Conservation (phyloP, 2,329 filamentous ascomycete species). For the Penicillium sp. region DNA sequence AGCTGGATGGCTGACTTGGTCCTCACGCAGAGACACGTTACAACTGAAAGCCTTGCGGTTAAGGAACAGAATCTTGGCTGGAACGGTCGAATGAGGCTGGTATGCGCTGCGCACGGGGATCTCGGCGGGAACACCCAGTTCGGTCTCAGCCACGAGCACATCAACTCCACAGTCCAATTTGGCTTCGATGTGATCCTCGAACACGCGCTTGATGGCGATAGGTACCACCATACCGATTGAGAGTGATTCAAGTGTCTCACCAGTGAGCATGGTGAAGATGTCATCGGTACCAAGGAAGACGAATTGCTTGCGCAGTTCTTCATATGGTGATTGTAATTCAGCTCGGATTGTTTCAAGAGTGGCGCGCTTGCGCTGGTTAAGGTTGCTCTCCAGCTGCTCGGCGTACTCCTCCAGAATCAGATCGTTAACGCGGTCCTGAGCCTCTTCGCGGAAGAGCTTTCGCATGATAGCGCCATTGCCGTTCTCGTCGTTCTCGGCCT, state of each 20-base stretch:
- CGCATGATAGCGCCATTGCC: slow-evolving; percentile 88
- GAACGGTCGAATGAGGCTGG: slow-evolving; percentile 77
- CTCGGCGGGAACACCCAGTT: slow-evolving; percentile 72
- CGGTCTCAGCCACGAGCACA: slow-evolving; percentile 78
- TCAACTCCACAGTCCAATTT: slow-evolving; percentile 94
- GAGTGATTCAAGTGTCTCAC: slow-evolving; percentile 82
- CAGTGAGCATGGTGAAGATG: slow-evolving; percentile 94
- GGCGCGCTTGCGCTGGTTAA: slow-evolving; percentile 90
- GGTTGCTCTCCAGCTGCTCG: slow-evolving; percentile 88
- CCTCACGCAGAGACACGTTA: slow-evolving; percentile 82
- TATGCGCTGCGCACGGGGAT: slow-evolving; percentile 72
- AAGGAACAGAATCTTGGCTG: slow-evolving; percentile 83
- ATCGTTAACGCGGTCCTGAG: slow-evolving; percentile 93
- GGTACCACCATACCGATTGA: slow-evolving; percentile 90
- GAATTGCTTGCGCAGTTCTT: slow-evolving; percentile 86
- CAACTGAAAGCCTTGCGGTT: slow-evolving; percentile 83
- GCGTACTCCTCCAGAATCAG: slow-evolving; percentile 96
- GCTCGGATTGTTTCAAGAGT: slow-evolving; percentile 95
- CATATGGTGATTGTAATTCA: slow-evolving; percentile 88
- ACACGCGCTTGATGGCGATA: slow-evolving; percentile 82
- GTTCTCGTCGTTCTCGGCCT: slow-evolving; percentile 87
- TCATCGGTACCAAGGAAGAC: slow-evolving; percentile 69
- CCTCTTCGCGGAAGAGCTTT: slow-evolving; percentile 91
- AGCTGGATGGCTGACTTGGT: slow-evolving; percentile 72
- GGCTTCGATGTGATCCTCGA: slow-evolving; percentile 89